These are phyloP conservation scores for Emydomyces testavorans DNA, from an alignment of 2,329 filamentous ascomycete genomes.

Conservation along the genomic window DNA sequence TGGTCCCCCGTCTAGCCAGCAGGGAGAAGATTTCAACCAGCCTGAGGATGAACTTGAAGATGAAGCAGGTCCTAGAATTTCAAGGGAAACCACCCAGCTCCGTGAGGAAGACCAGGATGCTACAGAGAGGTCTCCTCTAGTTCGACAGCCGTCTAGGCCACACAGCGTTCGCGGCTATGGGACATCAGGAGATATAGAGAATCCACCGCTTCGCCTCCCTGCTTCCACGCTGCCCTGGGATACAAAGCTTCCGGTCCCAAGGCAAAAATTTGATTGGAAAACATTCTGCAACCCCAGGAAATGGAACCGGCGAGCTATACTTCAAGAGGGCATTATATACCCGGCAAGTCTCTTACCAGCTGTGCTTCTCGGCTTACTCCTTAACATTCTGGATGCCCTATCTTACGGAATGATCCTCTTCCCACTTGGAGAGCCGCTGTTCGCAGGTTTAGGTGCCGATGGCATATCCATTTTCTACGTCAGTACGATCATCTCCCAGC, in stretches of 20 bases:
- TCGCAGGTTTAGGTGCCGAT: slow-evolving; percentile 74
- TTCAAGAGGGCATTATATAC: slow-evolving; percentile 51
- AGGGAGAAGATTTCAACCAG: background rate
- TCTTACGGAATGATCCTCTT: slow-evolving; percentile 98
- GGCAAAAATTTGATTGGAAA: slow-evolving; percentile 19
- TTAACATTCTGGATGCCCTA: slow-evolving; percentile 88
- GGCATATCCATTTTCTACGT: slow-evolving; percentile 99
- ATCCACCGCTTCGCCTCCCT: slow-evolving; percentile 10
- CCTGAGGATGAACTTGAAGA: background rate
- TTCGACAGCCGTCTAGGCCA: slow-evolving; percentile 2
- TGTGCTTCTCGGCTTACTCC: slow-evolving; percentile 73
- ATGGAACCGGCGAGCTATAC: slow-evolving; percentile 59
- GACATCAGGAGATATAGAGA: slow-evolving; percentile 24
- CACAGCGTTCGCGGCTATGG: background rate
- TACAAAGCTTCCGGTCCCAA: background rate
- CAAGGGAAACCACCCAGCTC: background rate
- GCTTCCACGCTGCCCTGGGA: background rate
- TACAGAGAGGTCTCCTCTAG: slow-evolving; percentile 1
- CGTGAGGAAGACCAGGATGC: background rate
- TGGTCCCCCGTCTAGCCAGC: background rate
- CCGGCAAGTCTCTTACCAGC: slow-evolving; percentile 67
- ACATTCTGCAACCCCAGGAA: slow-evolving; percentile 49
- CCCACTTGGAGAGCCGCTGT: slow-evolving; percentile 75
- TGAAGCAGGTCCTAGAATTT: background rate
- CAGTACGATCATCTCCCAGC: slow-evolving; percentile 85